A percentile compares a stretch with the other conserved stretches of the same genome.
Conservation (phyloP, 73 alveolate species). For the Paramecium caudatum region DNA sequence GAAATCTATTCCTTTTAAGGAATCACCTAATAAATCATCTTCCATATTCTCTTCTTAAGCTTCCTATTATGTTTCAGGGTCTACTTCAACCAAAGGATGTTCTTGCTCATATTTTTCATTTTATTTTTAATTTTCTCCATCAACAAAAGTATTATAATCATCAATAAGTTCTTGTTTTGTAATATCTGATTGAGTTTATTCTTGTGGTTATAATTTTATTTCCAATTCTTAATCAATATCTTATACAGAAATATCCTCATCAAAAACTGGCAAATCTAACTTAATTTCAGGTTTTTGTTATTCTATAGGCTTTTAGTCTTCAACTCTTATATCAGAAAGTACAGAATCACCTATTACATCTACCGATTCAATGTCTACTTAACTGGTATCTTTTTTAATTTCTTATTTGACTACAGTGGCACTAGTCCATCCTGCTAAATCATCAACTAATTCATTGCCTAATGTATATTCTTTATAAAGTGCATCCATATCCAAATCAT, state of each 20-base stretch:
- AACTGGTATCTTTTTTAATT: too few species aligned
- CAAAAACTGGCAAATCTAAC: conserved; percentile 5
- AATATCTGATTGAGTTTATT: background rate
- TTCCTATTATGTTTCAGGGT: background rate
- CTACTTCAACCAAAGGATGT: background rate
- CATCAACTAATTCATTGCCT: background rate
- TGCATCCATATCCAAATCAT: conserved; percentile 30
- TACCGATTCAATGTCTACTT: background rate
- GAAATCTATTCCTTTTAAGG: background rate
- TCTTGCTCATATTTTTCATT: background rate
- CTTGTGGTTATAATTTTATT: background rate
- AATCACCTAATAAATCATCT: background rate
- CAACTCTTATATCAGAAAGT: background rate
- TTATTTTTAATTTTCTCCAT: background rate
- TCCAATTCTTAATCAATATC: conserved; percentile 2
- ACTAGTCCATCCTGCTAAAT: background rate
- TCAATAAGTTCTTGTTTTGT: background rate
- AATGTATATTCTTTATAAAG: conserved; percentile 19
- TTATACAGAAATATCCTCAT: background rate
- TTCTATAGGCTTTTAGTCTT: background rate
- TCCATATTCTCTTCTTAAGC: background rate
- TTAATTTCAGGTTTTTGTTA: background rate
- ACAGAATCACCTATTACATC: background rate
- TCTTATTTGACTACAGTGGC: too few species aligned
- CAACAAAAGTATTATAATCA: background rate